Conservation (phyloP, 2,329 filamentous ascomycete species). For the Chaetomium sp. region DNA sequence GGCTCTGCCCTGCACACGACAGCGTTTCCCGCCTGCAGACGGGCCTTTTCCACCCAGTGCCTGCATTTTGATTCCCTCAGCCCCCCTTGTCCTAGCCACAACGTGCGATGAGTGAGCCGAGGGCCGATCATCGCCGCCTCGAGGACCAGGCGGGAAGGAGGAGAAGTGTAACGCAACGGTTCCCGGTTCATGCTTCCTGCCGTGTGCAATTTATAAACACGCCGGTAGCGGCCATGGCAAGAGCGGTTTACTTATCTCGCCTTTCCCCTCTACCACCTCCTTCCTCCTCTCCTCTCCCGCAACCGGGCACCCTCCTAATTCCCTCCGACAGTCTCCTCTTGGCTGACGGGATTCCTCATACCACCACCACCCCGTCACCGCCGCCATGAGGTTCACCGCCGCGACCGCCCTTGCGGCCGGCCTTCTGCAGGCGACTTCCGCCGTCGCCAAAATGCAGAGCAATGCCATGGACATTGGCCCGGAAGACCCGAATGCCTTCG, state of each 20-base stretch:
- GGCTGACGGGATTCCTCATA: not conserved
- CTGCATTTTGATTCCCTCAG: not conserved
- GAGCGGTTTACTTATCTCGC: not conserved
- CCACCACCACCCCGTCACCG: not conserved
- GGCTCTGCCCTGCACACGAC: not conserved
- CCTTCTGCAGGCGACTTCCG: conserved; percentile 1
- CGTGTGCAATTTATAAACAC: conserved; percentile 1
- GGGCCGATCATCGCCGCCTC: not conserved
- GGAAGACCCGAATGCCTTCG: conserved; percentile 12
- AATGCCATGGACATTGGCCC: conserved; percentile 22
- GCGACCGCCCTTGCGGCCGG: conserved; percentile 5
- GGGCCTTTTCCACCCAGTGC: not conserved
- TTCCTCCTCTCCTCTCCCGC: not conserved
- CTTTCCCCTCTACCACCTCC: not conserved
- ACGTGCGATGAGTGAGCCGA: conserved; percentile 1
- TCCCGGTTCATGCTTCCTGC: not conserved
- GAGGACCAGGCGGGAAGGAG: not conserved
- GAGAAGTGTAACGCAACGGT: too few relatives aligned
- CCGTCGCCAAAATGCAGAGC: conserved; percentile 7
- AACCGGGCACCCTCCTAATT: too few relatives aligned
- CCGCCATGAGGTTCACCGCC: conserved; percentile 14
- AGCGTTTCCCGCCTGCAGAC: too few relatives aligned
- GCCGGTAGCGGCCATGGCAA: not conserved
- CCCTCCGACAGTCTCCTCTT: too few relatives aligned
- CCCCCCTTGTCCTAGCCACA: conserved; percentile 3